Evolutionary conservation across 2,329 filamentous ascomycete genomes (phyloP).

Genomic region (Phialophora verrucosa): DNA sequence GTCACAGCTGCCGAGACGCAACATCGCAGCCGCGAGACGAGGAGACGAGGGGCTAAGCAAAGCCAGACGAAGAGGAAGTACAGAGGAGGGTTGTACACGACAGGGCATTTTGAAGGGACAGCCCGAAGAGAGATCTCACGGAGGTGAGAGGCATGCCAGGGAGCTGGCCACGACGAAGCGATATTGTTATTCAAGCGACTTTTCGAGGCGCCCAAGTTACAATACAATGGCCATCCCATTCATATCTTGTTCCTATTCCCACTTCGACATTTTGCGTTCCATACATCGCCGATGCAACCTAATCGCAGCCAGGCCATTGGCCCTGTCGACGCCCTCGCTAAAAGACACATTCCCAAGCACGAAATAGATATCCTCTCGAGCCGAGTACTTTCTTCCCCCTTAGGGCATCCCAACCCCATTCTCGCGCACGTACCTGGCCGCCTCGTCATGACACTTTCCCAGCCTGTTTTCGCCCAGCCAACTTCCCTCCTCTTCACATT

Average conservation of each 20-base stretch:
- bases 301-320: neutral
- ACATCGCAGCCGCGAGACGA: neutral
- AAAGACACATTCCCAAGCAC: neutral
- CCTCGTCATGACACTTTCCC: slow-evolving; percentile 31
- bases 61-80: neutral
- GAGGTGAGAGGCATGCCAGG: neutral
- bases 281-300: neutral
- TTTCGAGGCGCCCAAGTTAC: neutral
- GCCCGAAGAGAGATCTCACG: neutral
- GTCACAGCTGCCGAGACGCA: neutral
- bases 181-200: neutral
- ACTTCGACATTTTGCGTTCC: neutral
- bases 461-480: slow-evolving; percentile 32
- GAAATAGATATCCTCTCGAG: neutral
- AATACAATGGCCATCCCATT: neutral
- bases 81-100: neutral
- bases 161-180: neutral
- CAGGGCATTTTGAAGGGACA: neutral
- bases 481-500: slow-evolving; percentile 18
- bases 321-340: neutral
- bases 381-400: too few relatives aligned
- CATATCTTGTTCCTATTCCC: neutral
- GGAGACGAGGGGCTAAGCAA: neutral
- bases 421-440: slow-evolving; percentile 6
- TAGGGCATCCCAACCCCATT: neutral